Evolutionary conservation across 2,329 filamentous ascomycete genomes (phyloP).

Genomic region (Scopulariopsis brevicaulis): DNA sequence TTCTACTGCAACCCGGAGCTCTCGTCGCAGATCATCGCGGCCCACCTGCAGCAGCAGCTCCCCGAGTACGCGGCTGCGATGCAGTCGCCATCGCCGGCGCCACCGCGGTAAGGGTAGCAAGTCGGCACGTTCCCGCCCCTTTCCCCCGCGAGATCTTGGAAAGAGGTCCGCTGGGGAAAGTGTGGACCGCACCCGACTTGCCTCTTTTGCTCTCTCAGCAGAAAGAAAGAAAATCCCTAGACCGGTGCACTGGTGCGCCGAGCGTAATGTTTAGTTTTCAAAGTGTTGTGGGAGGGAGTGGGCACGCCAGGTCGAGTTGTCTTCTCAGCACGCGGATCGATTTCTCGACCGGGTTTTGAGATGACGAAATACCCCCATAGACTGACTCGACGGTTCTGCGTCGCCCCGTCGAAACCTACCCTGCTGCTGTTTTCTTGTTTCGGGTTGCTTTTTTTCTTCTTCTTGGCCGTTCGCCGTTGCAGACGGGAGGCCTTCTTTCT

Average conservation of each 20-base stretch:
- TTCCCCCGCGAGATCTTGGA: not conserved
- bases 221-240: not conserved
- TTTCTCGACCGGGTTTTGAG: not conserved
- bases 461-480: too few relatives aligned
- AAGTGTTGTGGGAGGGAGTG: too few relatives aligned
- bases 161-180: not conserved
- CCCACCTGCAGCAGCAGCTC: conserved; percentile 3
- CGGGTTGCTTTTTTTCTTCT: not conserved
- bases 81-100: conserved; percentile 2
- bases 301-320: too few relatives aligned
- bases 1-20: conserved; percentile 11
- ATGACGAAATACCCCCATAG: not conserved
- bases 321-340: not conserved
- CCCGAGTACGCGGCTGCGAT: not conserved
- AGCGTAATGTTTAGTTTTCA: not conserved
- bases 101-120: not conserved
- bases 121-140: not conserved
- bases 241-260: not conserved
- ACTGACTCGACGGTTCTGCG: not conserved
- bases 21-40: conserved; percentile 3
- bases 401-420: not conserved
- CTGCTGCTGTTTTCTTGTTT: not conserved
- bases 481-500: too few relatives aligned
- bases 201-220: not conserved
- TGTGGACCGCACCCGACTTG: not conserved